These are phyloP conservation scores for Lachnellula arida DNA, from an alignment of 2,329 filamentous ascomycete species.

Conservation along the genomic window DNA sequence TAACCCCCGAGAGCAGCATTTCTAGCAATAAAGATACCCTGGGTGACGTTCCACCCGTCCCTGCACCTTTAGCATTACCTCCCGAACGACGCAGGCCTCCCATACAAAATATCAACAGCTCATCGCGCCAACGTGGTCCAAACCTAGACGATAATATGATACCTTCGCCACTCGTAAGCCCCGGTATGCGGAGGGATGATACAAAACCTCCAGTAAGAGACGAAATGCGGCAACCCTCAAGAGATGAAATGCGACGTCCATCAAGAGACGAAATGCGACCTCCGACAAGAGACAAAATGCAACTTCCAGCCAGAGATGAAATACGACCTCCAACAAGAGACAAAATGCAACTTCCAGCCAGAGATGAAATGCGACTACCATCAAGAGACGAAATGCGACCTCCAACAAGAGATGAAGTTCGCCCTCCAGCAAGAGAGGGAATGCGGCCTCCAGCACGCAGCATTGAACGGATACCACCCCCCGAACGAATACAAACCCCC, in stretches of 20 bases:
- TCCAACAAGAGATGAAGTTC: too few relatives aligned
- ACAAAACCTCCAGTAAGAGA: slow-evolving; percentile 31
- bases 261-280: too few relatives aligned
- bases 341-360: too few relatives aligned
- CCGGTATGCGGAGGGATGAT: slow-evolving; percentile 33
- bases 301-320: too few relatives aligned
- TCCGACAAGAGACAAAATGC: too few relatives aligned
- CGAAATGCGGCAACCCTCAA: slow-evolving; percentile 28
- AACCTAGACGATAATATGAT: slow-evolving; percentile 29
- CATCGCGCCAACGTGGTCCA: slow-evolving; percentile 27
- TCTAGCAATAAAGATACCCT: slow-evolving; percentile 16
- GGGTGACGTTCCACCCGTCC: slow-evolving; percentile 27
- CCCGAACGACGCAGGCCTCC: slow-evolving; percentile 33
- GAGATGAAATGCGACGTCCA: too few relatives aligned
- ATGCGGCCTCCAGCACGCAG: slow-evolving; percentile 26
- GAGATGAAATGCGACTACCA: too few relatives aligned
- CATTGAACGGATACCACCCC: slow-evolving; percentile 26
- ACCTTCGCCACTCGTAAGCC: slow-evolving; percentile 34
- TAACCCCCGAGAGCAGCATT: slow-evolving; percentile 26
- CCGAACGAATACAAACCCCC: slow-evolving; percentile 16
- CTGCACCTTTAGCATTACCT: slow-evolving; percentile 26
- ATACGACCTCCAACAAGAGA: too few relatives aligned
- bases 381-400: too few relatives aligned
- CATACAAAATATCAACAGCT: slow-evolving; percentile 26
- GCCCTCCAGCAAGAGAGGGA: too few relatives aligned